Percentiles rank a stretch among this genome's conserved stretches.
These are phyloP conservation scores for Rubus parviflorus DNA, from an alignment of 306 rosid species.

Conservation along the genomic window DNA sequence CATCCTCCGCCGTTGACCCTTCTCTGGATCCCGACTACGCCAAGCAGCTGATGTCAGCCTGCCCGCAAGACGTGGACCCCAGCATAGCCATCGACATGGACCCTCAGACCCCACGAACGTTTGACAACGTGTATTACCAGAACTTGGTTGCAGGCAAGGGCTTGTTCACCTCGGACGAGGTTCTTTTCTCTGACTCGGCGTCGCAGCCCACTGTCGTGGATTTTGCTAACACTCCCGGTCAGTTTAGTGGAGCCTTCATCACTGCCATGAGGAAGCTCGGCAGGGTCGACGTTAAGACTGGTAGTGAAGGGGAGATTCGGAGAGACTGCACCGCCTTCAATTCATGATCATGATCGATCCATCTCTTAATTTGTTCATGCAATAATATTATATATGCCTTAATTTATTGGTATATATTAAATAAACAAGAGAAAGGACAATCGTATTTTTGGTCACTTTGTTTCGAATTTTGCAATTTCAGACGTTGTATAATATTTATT, in stretches of 20 bases:
- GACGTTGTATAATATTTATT: not conserved
- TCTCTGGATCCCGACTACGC: constrained; percentile 52
- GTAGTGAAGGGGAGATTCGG: constrained; percentile 53
- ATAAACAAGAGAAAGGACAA: not conserved
- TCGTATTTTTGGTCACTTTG: not conserved
- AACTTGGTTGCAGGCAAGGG: constrained; percentile 55
- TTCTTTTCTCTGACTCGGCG: constrained; percentile 41
- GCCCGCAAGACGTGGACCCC: constrained; percentile 62
- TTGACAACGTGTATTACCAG: constrained; percentile 65
- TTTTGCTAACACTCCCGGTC: constrained; percentile 48
- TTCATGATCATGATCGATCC: constrained; percentile 7
- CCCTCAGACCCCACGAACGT: constrained; percentile 39
- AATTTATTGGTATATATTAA: too few relatives aligned
- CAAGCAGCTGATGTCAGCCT: constrained; percentile 28
- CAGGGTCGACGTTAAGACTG: constrained; percentile 73
- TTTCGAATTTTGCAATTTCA: too few relatives aligned
- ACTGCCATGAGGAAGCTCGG: constrained; percentile 76
- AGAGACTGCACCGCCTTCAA: constrained; percentile 65
- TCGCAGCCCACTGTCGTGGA: constrained; percentile 45
- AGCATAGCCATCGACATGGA: constrained; percentile 41
- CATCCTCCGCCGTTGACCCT: constrained; percentile 58
- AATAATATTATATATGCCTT: not conserved
- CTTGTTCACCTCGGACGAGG: constrained; percentile 57
- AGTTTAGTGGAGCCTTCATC: constrained; percentile 52
- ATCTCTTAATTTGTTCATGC: not conserved